These are phyloP conservation scores for Paraconiothyrium brasiliense DNA, from an alignment of 2,329 filamentous ascomycete species.

Conservation along the genomic window DNA sequence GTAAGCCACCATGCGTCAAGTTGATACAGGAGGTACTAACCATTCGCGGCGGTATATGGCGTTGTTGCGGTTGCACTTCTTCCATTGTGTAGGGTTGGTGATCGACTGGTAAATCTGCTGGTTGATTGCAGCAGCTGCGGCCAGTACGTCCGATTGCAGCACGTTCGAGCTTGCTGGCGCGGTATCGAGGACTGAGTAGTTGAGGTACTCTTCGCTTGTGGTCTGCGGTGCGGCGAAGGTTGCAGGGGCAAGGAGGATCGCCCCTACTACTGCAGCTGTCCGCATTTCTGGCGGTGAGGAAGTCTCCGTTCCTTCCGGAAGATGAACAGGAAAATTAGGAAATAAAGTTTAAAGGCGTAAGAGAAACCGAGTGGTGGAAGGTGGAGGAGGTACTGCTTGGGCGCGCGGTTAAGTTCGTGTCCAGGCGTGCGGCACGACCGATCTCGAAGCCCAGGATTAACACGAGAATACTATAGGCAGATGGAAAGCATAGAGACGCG, in stretches of 20 bases:
- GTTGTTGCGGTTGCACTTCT: conserved; percentile 51
- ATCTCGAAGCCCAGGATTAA: conserved; percentile 19
- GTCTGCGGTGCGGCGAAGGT: conserved; percentile 20
- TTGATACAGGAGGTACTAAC: conserved; percentile 30
- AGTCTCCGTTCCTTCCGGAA: conserved; percentile 9
- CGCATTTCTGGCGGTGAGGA: conserved; percentile 28
- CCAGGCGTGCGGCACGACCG: conserved; percentile 3
- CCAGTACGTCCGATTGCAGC: conserved; percentile 33
- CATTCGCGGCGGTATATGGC: conserved; percentile 56
- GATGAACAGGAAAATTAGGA: conserved; percentile 18
- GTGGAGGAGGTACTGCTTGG: conserved; percentile 4
- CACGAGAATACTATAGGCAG: conserved; percentile 14
- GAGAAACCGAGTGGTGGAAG: conserved; percentile 6
- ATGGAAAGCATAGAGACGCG: conserved; percentile 8
- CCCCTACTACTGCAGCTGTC: conserved; percentile 27
- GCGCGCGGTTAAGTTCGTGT: conserved; percentile 13
- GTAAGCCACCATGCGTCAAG: conserved; percentile 12
- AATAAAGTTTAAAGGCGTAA: conserved; percentile 9
- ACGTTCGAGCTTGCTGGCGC: conserved; percentile 23
- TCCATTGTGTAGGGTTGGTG: conserved; percentile 30
- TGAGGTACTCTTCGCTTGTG: conserved; percentile 7
- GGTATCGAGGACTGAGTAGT: conserved; percentile 8
- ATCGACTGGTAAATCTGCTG: conserved; percentile 40
- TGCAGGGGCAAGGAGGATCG: conserved; percentile 26
- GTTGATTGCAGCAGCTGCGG: conserved; percentile 34